A percentile compares a stretch with the other conserved stretches of the same genome.
These are phyloP conservation scores for Populus deltoides DNA, from an alignment of 345 rosid genomes.

Conservation along the genomic window DNA sequence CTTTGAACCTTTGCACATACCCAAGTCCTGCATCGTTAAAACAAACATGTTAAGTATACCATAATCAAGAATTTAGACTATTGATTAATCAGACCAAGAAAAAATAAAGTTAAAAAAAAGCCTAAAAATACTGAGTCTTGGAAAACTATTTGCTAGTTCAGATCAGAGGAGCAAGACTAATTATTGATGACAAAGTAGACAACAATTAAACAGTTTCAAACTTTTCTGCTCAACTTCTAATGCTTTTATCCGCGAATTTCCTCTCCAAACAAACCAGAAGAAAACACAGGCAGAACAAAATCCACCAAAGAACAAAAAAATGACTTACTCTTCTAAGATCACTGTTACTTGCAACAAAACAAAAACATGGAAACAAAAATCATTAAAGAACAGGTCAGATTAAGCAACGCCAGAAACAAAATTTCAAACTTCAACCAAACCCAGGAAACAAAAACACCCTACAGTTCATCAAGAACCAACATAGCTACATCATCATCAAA, in stretches of 20 bases:
- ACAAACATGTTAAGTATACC: conserved; percentile 5
- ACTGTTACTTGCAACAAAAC: neutral
- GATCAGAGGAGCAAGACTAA: neutral
- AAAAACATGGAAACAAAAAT: neutral
- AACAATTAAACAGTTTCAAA: neutral
- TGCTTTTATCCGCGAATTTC: neutral
- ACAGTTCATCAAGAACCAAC: neutral
- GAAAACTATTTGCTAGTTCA: neutral
- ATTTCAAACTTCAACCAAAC: conserved; percentile 13
- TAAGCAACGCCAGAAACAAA: conserved; percentile 7
- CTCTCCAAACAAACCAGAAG: neutral
- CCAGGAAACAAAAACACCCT: neutral
- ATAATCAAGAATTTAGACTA: neutral
- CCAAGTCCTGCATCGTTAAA: conserved; percentile 46
- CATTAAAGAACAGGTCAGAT: neutral
- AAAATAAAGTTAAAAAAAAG: neutral
- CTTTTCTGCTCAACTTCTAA: neutral
- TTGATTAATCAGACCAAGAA: neutral
- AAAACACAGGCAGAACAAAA: neutral
- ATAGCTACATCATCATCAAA: neutral
- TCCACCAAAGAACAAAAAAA: neutral
- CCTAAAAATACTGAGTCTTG: neutral
- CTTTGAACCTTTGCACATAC: conserved; percentile 54
- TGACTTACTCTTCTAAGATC: conserved; percentile 1
- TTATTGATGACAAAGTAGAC: neutral